Conservation (phyloP, 1,284 basidiomycete species). For the Puccinia brachypodii region DNA sequence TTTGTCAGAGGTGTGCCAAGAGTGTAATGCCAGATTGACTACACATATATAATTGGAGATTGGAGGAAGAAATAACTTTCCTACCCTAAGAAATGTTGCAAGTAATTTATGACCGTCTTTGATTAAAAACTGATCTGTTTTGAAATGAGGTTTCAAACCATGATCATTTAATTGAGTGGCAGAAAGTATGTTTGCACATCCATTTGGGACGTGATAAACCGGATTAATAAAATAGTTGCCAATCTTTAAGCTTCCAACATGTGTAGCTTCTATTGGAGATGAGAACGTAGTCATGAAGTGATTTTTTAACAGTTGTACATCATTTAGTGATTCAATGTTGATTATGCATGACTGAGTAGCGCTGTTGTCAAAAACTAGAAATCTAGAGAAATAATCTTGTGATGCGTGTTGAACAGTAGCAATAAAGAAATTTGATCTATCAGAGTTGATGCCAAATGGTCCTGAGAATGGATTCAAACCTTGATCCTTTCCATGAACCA, state of each 20-base stretch:
- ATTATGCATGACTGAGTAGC: neutral
- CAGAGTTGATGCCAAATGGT: neutral
- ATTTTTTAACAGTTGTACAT: neutral
- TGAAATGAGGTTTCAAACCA: neutral
- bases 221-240: neutral
- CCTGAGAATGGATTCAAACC: neutral
- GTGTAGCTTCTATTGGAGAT: neutral
- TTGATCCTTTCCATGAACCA: neutral
- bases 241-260: neutral
- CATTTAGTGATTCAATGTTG: neutral
- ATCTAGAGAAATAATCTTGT: neutral
- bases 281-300: neutral
- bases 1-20: neutral
- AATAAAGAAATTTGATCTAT: neutral
- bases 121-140: neutral
- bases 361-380: neutral
- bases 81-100: neutral
- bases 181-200: neutral
- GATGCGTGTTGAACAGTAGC: neutral
- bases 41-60: neutral
- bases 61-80: neutral
- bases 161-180: constrained; percentile 4
- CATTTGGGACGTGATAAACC: constrained; percentile 3
- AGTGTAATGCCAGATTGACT: too few relatives aligned
- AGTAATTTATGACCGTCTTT: neutral